Evolutionary conservation across 2,329 filamentous ascomycete species (phyloP).

Genomic region (Aspergillus sp.): DNA sequence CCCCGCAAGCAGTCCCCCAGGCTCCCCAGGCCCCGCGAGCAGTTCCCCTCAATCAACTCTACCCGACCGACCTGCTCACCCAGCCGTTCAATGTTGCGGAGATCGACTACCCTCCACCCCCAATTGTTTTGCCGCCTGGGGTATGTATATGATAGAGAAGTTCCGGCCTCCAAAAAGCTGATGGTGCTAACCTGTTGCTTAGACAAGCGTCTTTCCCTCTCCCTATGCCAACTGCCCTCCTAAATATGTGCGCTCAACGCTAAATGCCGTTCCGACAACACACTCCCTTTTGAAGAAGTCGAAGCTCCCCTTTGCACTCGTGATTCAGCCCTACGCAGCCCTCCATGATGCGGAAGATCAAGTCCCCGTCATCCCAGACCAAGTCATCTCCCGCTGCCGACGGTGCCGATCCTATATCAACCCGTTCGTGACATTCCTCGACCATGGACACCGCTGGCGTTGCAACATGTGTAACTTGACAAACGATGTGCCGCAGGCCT

Average conservation of each 20-base stretch:
- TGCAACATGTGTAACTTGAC: slow-evolving; percentile 99
- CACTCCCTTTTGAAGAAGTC: slow-evolving; percentile 95
- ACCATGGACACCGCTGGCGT: slow-evolving; percentile 95
- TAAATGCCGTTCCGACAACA: slow-evolving; percentile 91
- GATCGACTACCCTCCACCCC: slow-evolving; percentile 85
- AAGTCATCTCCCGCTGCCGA: slow-evolving; percentile 94
- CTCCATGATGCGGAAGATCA: slow-evolving; percentile 91
- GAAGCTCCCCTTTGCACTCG: slow-evolving; percentile 88
- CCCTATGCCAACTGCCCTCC: slow-evolving; percentile 86
- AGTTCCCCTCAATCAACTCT: slow-evolving; percentile 75
- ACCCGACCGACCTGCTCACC: slow-evolving; percentile 85
- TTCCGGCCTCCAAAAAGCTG: background rate
- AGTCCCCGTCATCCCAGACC: slow-evolving; percentile 89
- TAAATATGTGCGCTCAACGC: slow-evolving; percentile 91
- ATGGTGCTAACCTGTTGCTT: slow-evolving; percentile 41
- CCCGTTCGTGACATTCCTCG: slow-evolving; percentile 92
- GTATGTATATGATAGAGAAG: slow-evolving; percentile 56
- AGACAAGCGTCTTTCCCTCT: slow-evolving; percentile 90
- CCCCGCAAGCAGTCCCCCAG: slow-evolving; percentile 20
- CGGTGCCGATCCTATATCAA: slow-evolving; percentile 98
- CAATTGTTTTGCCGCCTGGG: slow-evolving; percentile 86
- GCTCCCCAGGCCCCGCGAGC: slow-evolving; percentile 51
- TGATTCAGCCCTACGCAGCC: slow-evolving; percentile 92
- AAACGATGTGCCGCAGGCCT: slow-evolving; percentile 98
- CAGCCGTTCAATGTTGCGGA: slow-evolving; percentile 94